Evolutionary conservation across 1,139 yeast genomes (phyloP).

Genomic region (Saccharomyces pastorianus): DNA sequence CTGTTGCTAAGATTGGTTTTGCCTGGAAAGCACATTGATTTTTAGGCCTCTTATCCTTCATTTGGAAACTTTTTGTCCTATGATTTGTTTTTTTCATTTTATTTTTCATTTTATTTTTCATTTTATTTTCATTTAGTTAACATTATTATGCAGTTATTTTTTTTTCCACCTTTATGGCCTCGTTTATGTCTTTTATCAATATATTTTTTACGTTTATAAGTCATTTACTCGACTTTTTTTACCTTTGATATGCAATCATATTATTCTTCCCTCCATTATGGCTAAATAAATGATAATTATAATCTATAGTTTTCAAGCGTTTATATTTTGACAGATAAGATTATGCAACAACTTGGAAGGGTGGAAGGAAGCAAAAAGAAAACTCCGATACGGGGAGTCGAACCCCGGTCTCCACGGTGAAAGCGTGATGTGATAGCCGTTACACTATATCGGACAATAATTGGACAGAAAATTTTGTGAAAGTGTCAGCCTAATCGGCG

Average conservation of each 20-base stretch:
- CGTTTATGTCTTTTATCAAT: not conserved
- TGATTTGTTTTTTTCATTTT: not conserved
- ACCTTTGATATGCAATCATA: not conserved
- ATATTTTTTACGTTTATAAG: not conserved
- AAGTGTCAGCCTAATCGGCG: too few species aligned
- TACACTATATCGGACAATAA: conserved; percentile 25
- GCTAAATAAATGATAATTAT: not conserved
- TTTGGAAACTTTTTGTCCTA: not conserved
- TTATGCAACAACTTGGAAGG: not conserved
- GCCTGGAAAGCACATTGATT: not conserved
- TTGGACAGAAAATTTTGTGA: too few species aligned
- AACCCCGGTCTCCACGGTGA: conserved; percentile 29
- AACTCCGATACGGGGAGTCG: conserved; percentile 19
- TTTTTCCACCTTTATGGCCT: not conserved
- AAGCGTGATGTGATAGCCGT: conserved; percentile 28
- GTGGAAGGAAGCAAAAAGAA: not conserved
- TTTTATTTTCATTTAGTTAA: not conserved
- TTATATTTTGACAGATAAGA: not conserved
- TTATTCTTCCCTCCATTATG: not conserved
- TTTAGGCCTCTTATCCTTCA: not conserved
- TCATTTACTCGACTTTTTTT: not conserved
- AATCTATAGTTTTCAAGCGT: not conserved
- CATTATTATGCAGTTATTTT: not conserved
- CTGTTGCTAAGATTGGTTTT: not conserved
- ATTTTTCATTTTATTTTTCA: too few species aligned